Base-by-base conservation (phyloP, 2,329 filamentous ascomycete species). In the Sclerotinia subarctica region DNA sequence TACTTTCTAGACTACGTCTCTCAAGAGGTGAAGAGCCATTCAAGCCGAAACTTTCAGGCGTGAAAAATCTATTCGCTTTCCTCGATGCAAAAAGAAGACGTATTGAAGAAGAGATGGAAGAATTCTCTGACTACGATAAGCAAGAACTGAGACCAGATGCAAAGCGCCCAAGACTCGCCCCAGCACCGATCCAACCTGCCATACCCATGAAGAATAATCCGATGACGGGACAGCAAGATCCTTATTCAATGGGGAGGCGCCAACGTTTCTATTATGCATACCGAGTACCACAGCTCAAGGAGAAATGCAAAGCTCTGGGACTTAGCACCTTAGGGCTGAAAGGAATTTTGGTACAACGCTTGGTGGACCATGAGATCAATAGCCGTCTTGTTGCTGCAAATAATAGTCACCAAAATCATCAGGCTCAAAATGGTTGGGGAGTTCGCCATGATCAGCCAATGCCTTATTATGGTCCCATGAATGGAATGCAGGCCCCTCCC, bases 81-180 rank as follows among this genome's bases (percentile, higher is more conserved):
- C 38, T 42, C 8, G 38, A 42, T 5, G 1, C 53, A n/a, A 56
- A 56, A 21, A 5, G 53, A 5, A 56, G 29, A 35, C 15, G 21
- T 19, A n/a, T 56, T 11, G 29, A 3, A 0, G 8, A 21, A 4
- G 53, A 35, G 29, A 29, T 35, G 21, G 13, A 0, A 11, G 46
- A 26, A 21, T 0, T 19, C 1, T 13, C 32, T 17, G 21, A 13
- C 0, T 21, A 4, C 6, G 7, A 0, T 4, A 26, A 0, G 7
- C 29, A n/a, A 0, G 29, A 19, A 19, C 26, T 8, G 21, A 6
- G 1, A 17, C 58, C 13, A 11, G 4, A 17, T 0, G 29, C 3
- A 6, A 60, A 47, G 44, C 42, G 57, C 10, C 19, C 19, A 3
- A 32, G 26, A 47, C 6, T 17, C 7, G 24, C 26, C 5, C 6